Evolutionary conservation across 306 rosid species (phyloP), one percentile per base, ranked within the genome.

Genomic region (Morella rubra): DNA sequence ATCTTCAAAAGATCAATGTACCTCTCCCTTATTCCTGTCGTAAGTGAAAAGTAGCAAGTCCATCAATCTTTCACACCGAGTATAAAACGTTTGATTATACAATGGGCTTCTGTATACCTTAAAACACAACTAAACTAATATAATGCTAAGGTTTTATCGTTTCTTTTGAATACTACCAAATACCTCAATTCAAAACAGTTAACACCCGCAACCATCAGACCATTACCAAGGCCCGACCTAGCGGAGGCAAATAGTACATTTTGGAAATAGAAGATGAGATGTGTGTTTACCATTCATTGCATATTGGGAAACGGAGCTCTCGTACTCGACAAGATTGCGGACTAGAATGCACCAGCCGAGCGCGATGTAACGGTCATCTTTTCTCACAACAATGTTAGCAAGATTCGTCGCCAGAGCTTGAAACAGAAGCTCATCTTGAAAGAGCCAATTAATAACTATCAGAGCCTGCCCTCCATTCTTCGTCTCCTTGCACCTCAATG

Each of bases 291-390:
- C 96, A 44, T 75, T 73, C 75, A 89, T 74, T 72, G 85, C 37
- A 66, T 83, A 83, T 32, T 84, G 90, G 69, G 69, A 69, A n/a
- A 37, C 45, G 60, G 85, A 79, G 76, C 47, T 73, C 56, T 92
- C 93, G 32, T 45, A 89, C 59, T 91, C 91, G 20, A 86, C 75
- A 41, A 91, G 87, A 64, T 77, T 81, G 53, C 98, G 89, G 22
- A 89, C 87, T 40, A 94, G 88, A 5, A 86, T 50, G 81, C 98
- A 94, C 98, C 98, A 94, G 45, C 95, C 96, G 46, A 91, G 81
- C 77, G 88, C 82, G 71, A 94, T 69, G 64, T 89, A 94, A 44
- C 89, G 94, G 67, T 92, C 96, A 3, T 85, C 87, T 65, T 89
- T 91, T 41, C 82, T 80, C 13, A 80, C 45, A 13, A 90, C 65